These are phyloP conservation scores for Euphorbia corollata DNA, from an alignment of 441 rosid species.

Conservation along the genomic window DNA sequence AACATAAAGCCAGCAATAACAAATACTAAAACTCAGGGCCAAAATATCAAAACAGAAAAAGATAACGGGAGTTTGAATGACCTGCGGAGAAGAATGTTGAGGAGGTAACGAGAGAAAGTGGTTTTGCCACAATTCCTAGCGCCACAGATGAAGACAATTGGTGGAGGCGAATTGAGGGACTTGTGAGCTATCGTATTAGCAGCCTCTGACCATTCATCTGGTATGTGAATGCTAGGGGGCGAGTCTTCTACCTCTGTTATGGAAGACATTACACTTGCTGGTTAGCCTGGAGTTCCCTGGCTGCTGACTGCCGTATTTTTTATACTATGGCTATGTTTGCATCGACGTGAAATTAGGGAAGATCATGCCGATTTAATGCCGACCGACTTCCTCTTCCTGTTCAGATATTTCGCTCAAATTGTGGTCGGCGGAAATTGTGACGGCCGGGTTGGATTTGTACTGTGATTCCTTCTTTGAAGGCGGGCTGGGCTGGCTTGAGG, in stretches of 20 bases:
- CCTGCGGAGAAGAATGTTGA: slow-evolving; percentile 72
- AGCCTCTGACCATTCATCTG: slow-evolving; percentile 68
- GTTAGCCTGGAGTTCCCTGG: neutral
- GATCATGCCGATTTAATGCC: neutral
- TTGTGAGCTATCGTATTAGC: slow-evolving; percentile 45
- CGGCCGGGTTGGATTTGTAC: neutral
- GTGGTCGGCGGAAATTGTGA: neutral
- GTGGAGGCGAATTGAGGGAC: slow-evolving; percentile 45
- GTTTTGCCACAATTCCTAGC: slow-evolving; percentile 78
- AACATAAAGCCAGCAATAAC: neutral
- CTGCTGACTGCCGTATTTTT: neutral
- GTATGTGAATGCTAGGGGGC: slow-evolving; percentile 34
- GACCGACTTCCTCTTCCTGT: neutral
- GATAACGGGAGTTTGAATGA: neutral
- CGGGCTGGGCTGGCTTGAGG: too few species aligned
- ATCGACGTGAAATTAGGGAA: neutral
- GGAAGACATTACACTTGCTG: neutral
- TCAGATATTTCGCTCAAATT: neutral
- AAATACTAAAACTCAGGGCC: too few species aligned
- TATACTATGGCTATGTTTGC: slow-evolving; percentile 20
- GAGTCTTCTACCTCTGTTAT: slow-evolving; percentile 20
- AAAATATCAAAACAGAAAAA: neutral
- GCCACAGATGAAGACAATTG: slow-evolving; percentile 59
- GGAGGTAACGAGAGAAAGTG: slow-evolving; percentile 76
- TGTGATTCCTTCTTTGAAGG: neutral